Percentiles rank a stretch among this genome's conserved stretches.
These are phyloP conservation scores for Lepidopterella palustris DNA, from an alignment of 495 filamentous ascomycete genomes.

Conservation along the genomic window DNA sequence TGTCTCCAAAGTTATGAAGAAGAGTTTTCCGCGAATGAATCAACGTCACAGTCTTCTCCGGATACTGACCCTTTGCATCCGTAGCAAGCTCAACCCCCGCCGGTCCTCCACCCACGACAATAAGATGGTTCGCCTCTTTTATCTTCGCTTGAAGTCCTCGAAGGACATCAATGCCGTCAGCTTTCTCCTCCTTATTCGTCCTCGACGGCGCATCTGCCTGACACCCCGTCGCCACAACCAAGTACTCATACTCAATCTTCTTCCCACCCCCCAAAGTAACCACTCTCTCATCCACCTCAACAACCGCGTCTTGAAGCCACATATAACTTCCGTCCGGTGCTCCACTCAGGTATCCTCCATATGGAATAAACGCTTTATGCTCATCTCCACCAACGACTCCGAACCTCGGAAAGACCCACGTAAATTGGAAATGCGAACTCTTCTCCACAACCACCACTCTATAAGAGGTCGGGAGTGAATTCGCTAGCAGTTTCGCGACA, in stretches of 20 bases:
- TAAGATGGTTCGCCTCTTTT: slow-evolving; percentile 40
- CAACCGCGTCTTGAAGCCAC: slow-evolving; percentile 32
- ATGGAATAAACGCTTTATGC: slow-evolving; percentile 54
- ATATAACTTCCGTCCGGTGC: slow-evolving; percentile 23
- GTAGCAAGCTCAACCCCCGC: slow-evolving; percentile 56
- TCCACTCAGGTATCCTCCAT: slow-evolving; percentile 31
- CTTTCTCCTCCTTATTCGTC: slow-evolving; percentile 9
- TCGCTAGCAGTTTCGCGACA: slow-evolving; percentile 41
- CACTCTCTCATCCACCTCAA: neutral
- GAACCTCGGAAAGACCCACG: slow-evolving; percentile 49
- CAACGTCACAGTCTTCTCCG: slow-evolving; percentile 51
- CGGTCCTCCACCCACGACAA: slow-evolving; percentile 55
- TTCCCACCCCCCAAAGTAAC: slow-evolving; percentile 12
- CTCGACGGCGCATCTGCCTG: slow-evolving; percentile 17
- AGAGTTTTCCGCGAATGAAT: slow-evolving; percentile 51
- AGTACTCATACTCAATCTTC: slow-evolving; percentile 17
- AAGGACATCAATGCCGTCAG: slow-evolving; percentile 14
- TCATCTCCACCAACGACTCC: slow-evolving; percentile 44
- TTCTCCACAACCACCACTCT: slow-evolving; percentile 51
- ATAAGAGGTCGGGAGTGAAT: slow-evolving; percentile 45
- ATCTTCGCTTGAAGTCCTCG: slow-evolving; percentile 28
- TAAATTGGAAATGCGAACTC: slow-evolving; percentile 54
- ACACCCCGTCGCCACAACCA: slow-evolving; percentile 23
- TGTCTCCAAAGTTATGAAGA: slow-evolving; percentile 47
- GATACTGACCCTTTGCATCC: slow-evolving; percentile 53